Conservation (phyloP, 345 rosid genomes). For the Sonneratia caseolaris region DNA sequence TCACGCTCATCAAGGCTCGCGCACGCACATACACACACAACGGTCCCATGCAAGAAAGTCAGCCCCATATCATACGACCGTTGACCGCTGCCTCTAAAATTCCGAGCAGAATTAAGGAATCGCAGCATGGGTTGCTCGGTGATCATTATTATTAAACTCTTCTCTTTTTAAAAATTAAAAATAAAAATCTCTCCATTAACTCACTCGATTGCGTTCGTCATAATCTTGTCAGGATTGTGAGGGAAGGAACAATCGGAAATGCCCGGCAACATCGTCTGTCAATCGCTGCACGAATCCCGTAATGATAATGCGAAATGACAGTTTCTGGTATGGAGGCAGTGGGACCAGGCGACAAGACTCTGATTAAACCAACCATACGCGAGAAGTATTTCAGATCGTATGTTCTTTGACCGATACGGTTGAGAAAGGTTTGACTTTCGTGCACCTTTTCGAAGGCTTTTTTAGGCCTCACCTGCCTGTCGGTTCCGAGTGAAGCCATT, state of each 20-base stretch:
- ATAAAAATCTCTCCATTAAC: not conserved
- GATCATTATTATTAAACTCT: not conserved
- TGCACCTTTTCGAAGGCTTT: not conserved
- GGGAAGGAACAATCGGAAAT: not conserved
- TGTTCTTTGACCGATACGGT: too few relatives aligned
- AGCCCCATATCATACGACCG: slow-evolving; percentile 1
- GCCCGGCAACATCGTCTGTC: not conserved
- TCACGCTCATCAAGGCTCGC: slow-evolving; percentile 22
- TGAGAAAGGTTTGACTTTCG: too few relatives aligned
- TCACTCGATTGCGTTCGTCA: not conserved
- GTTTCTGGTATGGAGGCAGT: too few relatives aligned
- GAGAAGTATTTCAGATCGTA: too few relatives aligned
- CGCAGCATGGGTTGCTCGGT: not conserved
- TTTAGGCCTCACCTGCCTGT: not conserved
- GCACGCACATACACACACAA: too few relatives aligned
- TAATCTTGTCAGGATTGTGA: not conserved
- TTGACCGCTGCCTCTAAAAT: slow-evolving; percentile 1
- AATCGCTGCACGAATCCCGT: not conserved
- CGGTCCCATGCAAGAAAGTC: not conserved
- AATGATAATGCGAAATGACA: not conserved
- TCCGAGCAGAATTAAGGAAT: not conserved
- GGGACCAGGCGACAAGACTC: too few relatives aligned
- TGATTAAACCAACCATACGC: too few relatives aligned
- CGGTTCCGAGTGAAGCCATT: not conserved
- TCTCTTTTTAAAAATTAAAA: too few relatives aligned